Conservation (phyloP, 2,329 filamentous ascomycete genomes). For the Paecilomyces formosus region DNA sequence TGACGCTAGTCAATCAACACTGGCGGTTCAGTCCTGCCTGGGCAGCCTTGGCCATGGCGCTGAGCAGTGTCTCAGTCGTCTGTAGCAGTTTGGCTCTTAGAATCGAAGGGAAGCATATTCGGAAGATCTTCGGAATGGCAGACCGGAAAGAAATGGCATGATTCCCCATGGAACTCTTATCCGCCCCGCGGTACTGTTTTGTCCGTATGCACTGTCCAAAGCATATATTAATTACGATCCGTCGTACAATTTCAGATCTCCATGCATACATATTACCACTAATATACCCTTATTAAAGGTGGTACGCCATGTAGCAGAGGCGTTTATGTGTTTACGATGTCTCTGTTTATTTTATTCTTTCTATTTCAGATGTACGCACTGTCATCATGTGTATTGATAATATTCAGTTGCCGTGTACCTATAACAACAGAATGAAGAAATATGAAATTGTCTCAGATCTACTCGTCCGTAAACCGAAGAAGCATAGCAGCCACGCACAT, state of each 20-base stretch:
- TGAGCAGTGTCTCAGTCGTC: conserved; percentile 86
- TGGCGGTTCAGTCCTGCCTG: conserved; percentile 52
- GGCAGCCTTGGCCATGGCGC: conserved; percentile 86
- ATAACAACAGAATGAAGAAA: neutral
- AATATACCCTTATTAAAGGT: neutral
- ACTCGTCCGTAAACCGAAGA: neutral
- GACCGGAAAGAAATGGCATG: neutral
- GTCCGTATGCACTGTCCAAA: neutral
- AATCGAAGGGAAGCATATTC: conserved; percentile 25
- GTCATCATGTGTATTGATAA: neutral
- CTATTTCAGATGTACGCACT: neutral
- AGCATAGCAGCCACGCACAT: too few species aligned
- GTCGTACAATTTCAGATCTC: neutral
- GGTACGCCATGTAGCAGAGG: neutral
- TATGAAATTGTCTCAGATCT: neutral
- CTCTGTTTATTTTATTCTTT: neutral
- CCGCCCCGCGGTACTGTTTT: neutral
- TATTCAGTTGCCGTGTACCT: neutral
- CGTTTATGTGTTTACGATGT: neutral
- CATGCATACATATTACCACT: neutral
- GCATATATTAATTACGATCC: neutral
- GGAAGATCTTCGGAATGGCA: conserved; percentile 1
- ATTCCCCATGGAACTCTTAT: neutral
- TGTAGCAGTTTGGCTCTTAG: conserved; percentile 69
- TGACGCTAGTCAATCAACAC: conserved; percentile 25